phyloP scores from a whole-genome alignment of 2,329 filamentous ascomycete genomes.

The Cryphonectria nitschkei region DNA sequence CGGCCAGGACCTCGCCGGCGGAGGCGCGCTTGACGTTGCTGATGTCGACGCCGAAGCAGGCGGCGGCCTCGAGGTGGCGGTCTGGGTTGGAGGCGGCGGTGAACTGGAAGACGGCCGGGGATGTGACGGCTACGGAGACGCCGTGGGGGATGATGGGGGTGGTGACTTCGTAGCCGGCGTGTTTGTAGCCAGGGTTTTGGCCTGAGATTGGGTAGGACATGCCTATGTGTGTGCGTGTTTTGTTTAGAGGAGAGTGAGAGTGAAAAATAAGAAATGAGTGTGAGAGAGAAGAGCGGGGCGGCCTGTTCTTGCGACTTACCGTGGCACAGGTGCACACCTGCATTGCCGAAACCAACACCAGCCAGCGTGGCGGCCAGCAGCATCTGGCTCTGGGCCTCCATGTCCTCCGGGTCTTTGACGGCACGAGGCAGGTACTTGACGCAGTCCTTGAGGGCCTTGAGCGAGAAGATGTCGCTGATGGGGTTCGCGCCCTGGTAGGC shows the following conservation, averaged over 20 bases:
- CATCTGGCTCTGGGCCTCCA: slow-evolving; percentile 94
- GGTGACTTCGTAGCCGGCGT: slow-evolving; percentile 80
- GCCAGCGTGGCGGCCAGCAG: slow-evolving; percentile 90
- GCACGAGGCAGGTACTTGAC: slow-evolving; percentile 92
- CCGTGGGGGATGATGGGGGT: slow-evolving; percentile 90
- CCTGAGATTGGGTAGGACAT: slow-evolving; percentile 98
- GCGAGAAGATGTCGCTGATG: slow-evolving; percentile 95
- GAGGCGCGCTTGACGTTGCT: slow-evolving; percentile 85
- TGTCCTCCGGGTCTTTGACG: slow-evolving; percentile 84
- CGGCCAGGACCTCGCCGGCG: slow-evolving; percentile 84
- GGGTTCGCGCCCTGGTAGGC: slow-evolving; percentile 98
- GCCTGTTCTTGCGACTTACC: slow-evolving; percentile 44
- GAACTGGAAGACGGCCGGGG: slow-evolving; percentile 92
- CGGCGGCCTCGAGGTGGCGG: slow-evolving; percentile 85
- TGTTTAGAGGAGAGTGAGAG: not conserved
- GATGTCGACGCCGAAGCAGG: slow-evolving; percentile 88
- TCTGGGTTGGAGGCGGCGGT: slow-evolving; percentile 91
- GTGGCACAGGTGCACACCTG: slow-evolving; percentile 82
- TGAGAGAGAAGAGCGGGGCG: not conserved
- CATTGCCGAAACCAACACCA: slow-evolving; percentile 96
- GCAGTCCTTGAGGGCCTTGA: slow-evolving; percentile 80
- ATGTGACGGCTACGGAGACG: slow-evolving; percentile 91
- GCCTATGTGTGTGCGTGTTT: slow-evolving; percentile 47
- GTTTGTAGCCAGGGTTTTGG: slow-evolving; percentile 89
- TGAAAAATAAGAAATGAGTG: not conserved